Evolutionary conservation across 805 yeast species (phyloP), one percentile per base, ranked within the genome.

Genomic region (Candida silvicultrix): DNA sequence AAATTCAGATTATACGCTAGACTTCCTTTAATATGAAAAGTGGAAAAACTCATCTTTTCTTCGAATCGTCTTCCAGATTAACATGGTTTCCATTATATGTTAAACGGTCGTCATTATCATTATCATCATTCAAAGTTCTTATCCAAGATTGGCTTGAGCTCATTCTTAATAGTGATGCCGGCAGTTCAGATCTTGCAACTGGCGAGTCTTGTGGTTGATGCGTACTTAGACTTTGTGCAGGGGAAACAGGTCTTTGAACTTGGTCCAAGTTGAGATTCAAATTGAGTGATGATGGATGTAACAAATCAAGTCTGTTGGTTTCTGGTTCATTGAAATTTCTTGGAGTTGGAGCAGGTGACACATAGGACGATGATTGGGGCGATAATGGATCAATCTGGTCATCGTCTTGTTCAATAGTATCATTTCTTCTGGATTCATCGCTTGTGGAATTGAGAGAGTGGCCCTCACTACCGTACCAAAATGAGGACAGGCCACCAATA

Each of bases 51-150:
- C 23, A n/a, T 42, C 42, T 31, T 15, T 58, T 54, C 20, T 59
- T 59, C 10, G 63, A 50, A 31, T 78, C 77, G 51, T 78, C 81
- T 52, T 80, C 80, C 41, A 81, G 54, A 49, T 70, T 72, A 34
- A 77, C 57, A 16, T 67, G 70, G 55, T 80, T 81, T 1, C 85
- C 85, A 54, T 81, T 80, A 54, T 78, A 81, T 1, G 81, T 75
- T 23, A 66, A 57, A 32, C 76, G 62, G 20, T 71, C 73, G 18
- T 67, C 68, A 6, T 58, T 56, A 10, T 58, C 41, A 21, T 58
- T 56, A 22, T 52, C 56, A 29, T 53, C 56, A 31, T 53, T 59
- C 54, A 68, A 20, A 47, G 66, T 55, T 58, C 65, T 38, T 43
- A 53, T 47, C 47, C 66, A 41, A 48, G 58, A 25, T 50, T 53